Conservation (phyloP, 805 yeast genomes). For the Starmerella floricola region DNA sequence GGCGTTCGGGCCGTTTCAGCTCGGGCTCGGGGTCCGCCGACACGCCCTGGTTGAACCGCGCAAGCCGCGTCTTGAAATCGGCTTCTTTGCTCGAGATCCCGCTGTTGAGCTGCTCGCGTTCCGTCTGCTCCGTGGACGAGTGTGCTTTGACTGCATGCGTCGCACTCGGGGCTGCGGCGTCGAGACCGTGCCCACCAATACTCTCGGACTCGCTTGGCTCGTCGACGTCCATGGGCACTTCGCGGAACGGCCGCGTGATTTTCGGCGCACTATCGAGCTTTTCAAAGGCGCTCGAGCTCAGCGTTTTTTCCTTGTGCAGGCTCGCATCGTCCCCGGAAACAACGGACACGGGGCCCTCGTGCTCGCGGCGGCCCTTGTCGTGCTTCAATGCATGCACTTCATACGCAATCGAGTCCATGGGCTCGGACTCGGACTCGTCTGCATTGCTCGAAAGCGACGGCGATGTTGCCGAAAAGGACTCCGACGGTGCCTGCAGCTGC, state of each 20-base stretch:
- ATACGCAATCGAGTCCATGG: not conserved
- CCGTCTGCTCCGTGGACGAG: not conserved
- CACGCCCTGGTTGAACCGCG: slow-evolving; percentile 36
- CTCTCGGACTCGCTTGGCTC: slow-evolving; percentile 3
- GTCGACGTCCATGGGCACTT: slow-evolving; percentile 2
- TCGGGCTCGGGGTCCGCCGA: slow-evolving; percentile 1
- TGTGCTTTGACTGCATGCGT: not conserved
- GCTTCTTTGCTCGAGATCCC: slow-evolving; percentile 12
- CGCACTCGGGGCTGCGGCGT: not conserved
- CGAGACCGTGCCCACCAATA: not conserved
- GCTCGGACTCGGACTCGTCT: slow-evolving; percentile 2
- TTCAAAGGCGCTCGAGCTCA: not conserved
- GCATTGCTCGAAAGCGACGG: too few relatives aligned
- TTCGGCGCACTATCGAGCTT: not conserved
- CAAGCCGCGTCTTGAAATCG: slow-evolving; percentile 37
- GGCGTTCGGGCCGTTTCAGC: slow-evolving; percentile 12
- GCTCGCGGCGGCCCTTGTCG: not conserved
- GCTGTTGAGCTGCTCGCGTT: not conserved
- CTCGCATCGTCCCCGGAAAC: not conserved
- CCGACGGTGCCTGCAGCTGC: too few relatives aligned
- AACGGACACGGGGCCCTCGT: not conserved
- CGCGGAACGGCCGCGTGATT: slow-evolving; percentile 1
- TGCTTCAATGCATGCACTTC: not conserved
- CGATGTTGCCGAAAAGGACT: too few relatives aligned
- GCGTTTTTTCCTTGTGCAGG: not conserved